Percentiles rank a stretch among this genome's conserved stretches.
These are phyloP conservation scores for Aspergillus luchuensis DNA, from an alignment of 2,329 filamentous ascomycete genomes.

Conservation along the genomic window DNA sequence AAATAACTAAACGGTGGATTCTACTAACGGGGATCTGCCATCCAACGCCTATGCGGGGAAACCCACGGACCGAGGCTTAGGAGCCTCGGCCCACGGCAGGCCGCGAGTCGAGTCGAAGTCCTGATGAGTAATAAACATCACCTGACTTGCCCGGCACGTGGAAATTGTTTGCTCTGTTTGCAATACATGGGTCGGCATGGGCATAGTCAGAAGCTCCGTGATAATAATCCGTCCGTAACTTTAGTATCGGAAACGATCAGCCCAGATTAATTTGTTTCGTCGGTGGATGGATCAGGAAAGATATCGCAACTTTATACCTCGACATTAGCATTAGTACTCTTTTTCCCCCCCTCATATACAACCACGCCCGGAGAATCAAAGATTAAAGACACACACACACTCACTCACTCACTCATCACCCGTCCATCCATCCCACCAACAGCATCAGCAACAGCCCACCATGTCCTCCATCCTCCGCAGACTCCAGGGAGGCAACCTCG, in stretches of 20 bases:
- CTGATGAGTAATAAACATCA: conserved; percentile 5
- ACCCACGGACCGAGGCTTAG: conserved; percentile 18
- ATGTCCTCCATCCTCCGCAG: conserved; percentile 48
- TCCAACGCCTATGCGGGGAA: conserved; percentile 6
- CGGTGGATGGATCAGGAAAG: conserved; percentile 5
- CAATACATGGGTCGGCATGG: conserved; percentile 1
- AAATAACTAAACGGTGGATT: background rate
- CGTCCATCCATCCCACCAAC: background rate
- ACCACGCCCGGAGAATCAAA: too few species aligned
- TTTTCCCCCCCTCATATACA: too few species aligned
- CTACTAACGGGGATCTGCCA: background rate
- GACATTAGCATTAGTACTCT: background rate
- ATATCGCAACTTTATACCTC: background rate
- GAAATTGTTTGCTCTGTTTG: conserved; percentile 25
- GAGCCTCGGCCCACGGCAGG: conserved; percentile 18
- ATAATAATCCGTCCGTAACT: conserved; percentile 14
- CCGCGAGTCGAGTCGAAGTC: background rate
- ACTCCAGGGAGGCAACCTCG: conserved; percentile 84
- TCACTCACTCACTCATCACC: background rate
- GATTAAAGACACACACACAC: background rate
- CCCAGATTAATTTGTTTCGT: conserved; percentile 8
- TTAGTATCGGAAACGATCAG: conserved; percentile 7
- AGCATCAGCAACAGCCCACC: conserved; percentile 16
- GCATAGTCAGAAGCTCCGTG: conserved; percentile 12
- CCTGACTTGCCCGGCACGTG: conserved; percentile 11